Percentiles rank a stretch among this genome's conserved stretches.
These are phyloP conservation scores for Lentinula raphanica DNA, from an alignment of 768 basidiomycete genomes.

Conservation along the genomic window DNA sequence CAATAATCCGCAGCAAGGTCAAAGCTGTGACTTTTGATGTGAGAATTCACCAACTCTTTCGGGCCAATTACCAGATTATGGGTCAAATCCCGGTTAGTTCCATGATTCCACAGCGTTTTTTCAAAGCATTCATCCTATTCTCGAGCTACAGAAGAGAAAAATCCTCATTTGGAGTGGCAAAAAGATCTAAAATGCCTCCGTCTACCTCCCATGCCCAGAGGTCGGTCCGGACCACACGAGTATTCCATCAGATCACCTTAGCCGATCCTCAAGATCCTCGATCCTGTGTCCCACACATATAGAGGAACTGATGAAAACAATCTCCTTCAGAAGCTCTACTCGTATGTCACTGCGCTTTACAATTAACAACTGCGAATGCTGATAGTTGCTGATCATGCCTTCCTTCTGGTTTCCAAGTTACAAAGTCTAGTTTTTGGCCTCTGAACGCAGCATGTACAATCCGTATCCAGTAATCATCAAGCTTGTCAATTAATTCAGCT, in stretches of 20 bases:
- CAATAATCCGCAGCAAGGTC: slow-evolving; percentile 1
- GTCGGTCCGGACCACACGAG: neutral
- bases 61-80: no score
- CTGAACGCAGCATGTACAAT: neutral
- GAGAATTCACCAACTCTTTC: neutral
- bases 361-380: no score
- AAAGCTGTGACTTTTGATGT: neutral
- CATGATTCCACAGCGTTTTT: neutral
- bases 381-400: neutral
- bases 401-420: neutral
- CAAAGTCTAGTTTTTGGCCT: no score
- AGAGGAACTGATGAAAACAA: neutral
- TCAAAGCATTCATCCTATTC: neutral
- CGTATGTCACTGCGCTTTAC: no score
- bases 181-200: neutral
- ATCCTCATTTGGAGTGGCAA: neutral
- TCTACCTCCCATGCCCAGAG: neutral
- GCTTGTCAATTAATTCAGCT: neutral
- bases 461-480: neutral
- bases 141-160: neutral
- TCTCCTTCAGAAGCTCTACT: neutral
- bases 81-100: no score
- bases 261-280: neutral
- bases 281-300: neutral
- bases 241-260: neutral